Conservation (phyloP, 1,284 basidiomycete genomes). For the Austroboletus novae-zelandiae region DNA sequence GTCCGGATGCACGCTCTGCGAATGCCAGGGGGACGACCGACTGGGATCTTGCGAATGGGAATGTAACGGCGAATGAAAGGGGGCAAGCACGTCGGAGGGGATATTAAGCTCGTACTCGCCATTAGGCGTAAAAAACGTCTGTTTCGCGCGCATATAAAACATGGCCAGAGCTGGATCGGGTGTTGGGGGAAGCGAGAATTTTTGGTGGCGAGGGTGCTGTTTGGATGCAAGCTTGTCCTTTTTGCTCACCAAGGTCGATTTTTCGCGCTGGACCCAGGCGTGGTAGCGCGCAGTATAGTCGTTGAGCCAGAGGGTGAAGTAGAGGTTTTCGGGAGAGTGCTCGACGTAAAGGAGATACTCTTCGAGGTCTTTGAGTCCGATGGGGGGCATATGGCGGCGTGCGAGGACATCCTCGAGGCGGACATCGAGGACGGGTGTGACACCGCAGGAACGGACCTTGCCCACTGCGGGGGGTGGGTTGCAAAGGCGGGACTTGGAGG, state of each 20-base stretch:
- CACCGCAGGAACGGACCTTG: conserved; percentile 60
- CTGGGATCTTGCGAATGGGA: conserved; percentile 23
- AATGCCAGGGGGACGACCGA: conserved; percentile 23
- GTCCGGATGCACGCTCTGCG: conserved; percentile 49
- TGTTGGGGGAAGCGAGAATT: conserved; percentile 36
- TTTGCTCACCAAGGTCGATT: conserved; percentile 37
- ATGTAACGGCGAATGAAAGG: conserved; percentile 45
- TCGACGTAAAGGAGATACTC: conserved; percentile 79
- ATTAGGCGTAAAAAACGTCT: conserved; percentile 70
- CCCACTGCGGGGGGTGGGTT: conserved; percentile 67
- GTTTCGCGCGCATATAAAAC: conserved; percentile 73
- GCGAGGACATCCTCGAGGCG: conserved; percentile 67
- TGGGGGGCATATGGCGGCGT: conserved; percentile 67
- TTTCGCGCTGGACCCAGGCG: conserved; percentile 50
- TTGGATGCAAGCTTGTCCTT: conserved; percentile 20
- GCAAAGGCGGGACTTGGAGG: conserved; percentile 54
- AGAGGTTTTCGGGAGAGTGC: conserved; percentile 66
- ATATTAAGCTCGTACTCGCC: conserved; percentile 70
- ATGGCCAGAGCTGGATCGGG: conserved; percentile 57
- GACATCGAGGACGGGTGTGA: conserved; percentile 59
- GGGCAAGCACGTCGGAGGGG: conserved; percentile 59
- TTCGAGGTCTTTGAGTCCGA: conserved; percentile 77
- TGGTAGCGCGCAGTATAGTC: conserved; percentile 61
- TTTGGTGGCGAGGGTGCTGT: conserved; percentile 16
- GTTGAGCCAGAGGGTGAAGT: conserved; percentile 73